These are phyloP conservation scores for Xerophyta viscosa DNA, from an alignment of 106 monocot species.

Conservation along the genomic window DNA sequence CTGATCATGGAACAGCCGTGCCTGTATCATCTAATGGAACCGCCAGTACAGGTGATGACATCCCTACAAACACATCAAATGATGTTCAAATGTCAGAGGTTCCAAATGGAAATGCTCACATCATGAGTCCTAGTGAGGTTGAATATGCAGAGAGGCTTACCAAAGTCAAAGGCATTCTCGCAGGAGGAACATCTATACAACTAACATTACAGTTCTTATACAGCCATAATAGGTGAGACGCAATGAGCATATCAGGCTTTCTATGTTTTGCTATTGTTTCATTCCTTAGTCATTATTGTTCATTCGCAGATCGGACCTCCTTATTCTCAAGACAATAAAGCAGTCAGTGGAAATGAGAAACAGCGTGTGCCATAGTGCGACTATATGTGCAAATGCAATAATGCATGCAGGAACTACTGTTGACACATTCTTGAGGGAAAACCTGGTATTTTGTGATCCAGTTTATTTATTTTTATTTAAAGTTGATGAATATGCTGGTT, in stretches of 20 bases:
- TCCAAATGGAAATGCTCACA: slow-evolving; percentile 24
- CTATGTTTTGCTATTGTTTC: background rate
- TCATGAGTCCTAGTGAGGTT: slow-evolving; percentile 45
- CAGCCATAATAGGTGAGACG: slow-evolving; percentile 79
- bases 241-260: background rate
- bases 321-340: slow-evolving; percentile 95
- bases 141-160: slow-evolving; percentile 45
- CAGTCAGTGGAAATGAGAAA: slow-evolving; percentile 99
- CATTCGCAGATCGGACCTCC: slow-evolving; percentile 73
- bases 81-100: slow-evolving; percentile 41
- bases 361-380: slow-evolving; percentile 99
- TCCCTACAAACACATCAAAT: slow-evolving; percentile 13
- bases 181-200: slow-evolving; percentile 87
- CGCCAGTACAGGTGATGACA: slow-evolving; percentile 5
- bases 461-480: too few relatives aligned
- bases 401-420: slow-evolving; percentile 99
- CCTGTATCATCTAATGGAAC: slow-evolving; percentile 22
- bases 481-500: too few relatives aligned
- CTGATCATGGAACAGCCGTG: slow-evolving; percentile 10
- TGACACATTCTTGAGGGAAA: slow-evolving; percentile 95
- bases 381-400: slow-evolving; percentile 95
- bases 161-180: slow-evolving; percentile 82
- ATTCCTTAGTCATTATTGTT: slow-evolving; percentile 3
- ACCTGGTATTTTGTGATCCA: slow-evolving; percentile 49
- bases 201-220: slow-evolving; percentile 91